Evolutionary conservation across 2,329 filamentous ascomycete species (phyloP).

Genomic region (Xylariaceae sp.): DNA sequence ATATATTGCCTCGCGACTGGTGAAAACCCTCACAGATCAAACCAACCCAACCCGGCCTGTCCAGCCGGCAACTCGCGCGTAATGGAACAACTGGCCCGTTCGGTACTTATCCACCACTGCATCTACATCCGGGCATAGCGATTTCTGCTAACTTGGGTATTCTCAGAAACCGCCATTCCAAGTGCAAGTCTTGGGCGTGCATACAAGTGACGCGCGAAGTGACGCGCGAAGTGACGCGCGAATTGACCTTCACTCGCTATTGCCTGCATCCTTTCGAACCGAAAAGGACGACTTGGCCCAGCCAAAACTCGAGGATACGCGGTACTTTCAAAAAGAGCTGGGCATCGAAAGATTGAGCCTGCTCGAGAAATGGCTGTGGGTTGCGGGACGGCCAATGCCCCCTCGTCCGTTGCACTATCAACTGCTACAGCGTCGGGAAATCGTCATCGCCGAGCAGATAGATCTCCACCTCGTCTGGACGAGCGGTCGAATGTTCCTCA

Average conservation of each 20-base stretch:
- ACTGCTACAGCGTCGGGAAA: not conserved
- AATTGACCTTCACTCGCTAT: slow-evolving; percentile 1
- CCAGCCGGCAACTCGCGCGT: too few species aligned
- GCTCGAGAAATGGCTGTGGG: not conserved
- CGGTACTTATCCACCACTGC: too few species aligned
- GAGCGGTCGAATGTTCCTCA: not conserved
- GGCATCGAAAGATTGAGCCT: not conserved
- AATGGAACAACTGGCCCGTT: too few species aligned
- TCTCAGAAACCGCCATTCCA: too few species aligned
- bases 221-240: too few species aligned
- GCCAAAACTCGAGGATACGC: slow-evolving; percentile 10
- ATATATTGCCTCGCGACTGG: too few species aligned
- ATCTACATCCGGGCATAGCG: too few species aligned
- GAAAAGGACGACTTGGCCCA: slow-evolving; percentile 4
- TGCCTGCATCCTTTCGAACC: slow-evolving; percentile 12
- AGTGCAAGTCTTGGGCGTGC: too few species aligned
- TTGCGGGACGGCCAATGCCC: not conserved
- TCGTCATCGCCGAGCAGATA: not conserved
- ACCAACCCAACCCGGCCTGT: too few species aligned
- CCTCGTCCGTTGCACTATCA: not conserved
- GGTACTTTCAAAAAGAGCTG: slow-evolving; percentile 11
- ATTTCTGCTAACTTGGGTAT: too few species aligned
- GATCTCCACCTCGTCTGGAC: slow-evolving; percentile 6
- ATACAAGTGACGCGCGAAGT: too few species aligned
- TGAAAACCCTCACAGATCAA: too few species aligned